Conservation (phyloP, 345 rosid genomes). For the Citrus sp. region DNA sequence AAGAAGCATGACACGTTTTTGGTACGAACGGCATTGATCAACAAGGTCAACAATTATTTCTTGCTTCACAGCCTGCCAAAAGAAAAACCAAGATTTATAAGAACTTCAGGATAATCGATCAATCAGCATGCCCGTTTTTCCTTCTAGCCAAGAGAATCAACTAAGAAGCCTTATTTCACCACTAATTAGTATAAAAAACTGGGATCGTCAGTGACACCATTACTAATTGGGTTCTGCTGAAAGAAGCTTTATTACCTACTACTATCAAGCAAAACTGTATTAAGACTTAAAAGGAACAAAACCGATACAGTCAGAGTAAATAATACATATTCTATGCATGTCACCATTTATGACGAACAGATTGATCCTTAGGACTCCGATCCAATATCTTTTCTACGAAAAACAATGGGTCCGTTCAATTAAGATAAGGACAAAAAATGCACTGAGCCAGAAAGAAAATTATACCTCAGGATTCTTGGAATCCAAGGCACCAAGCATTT, state of each 20-base stretch:
- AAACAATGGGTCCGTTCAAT: not conserved
- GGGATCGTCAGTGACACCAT: not conserved
- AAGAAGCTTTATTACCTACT: not conserved
- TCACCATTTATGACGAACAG: not conserved
- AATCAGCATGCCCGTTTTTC: not conserved
- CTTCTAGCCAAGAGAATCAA: not conserved
- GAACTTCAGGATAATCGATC: not conserved
- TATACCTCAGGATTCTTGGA: conserved; percentile 74
- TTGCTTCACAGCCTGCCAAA: conserved; percentile 73
- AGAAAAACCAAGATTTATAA: conserved; percentile 6
- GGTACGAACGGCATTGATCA: conserved; percentile 86
- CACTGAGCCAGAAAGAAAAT: not conserved
- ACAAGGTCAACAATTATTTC: conserved; percentile 89
- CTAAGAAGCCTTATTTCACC: not conserved
- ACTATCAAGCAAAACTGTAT: not conserved
- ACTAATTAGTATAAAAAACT: not conserved
- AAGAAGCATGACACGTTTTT: conserved; percentile 73
- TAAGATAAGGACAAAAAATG: not conserved
- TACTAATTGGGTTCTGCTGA: not conserved
- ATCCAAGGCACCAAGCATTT: conserved; percentile 89
- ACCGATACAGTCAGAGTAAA: not conserved
- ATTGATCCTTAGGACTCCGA: not conserved
- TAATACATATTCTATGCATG: not conserved
- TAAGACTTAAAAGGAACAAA: not conserved
- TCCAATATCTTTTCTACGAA: not conserved